Conservation (phyloP, 768 basidiomycete species). For the Cystofilobasidium capitatum region DNA sequence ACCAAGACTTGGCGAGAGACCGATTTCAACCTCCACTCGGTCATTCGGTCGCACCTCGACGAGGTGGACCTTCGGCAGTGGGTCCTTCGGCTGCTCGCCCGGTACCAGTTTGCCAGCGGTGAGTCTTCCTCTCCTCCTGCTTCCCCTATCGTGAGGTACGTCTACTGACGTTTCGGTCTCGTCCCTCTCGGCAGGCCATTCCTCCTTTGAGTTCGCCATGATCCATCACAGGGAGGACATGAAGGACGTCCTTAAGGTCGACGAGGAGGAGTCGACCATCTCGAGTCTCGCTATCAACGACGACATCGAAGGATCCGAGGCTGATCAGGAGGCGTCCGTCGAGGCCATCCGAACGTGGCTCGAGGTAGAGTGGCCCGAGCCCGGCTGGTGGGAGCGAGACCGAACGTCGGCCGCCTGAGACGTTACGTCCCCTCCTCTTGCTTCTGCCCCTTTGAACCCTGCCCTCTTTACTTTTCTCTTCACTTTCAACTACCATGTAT, state of each 20-base stretch:
- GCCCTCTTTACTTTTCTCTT: too few relatives aligned
- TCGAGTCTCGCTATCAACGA: slow-evolving; percentile 10
- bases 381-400: background rate
- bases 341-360: background rate
- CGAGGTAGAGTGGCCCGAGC: background rate
- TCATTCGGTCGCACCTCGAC: background rate
- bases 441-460: too few relatives aligned
- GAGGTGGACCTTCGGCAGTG: background rate
- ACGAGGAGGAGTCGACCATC: background rate
- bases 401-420: too few relatives aligned
- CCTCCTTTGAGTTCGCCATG: background rate
- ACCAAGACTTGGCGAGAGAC: background rate
- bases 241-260: background rate
- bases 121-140: background rate
- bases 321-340: background rate
- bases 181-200: background rate
- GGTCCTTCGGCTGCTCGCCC: slow-evolving; percentile 8
- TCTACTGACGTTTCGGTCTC: background rate
- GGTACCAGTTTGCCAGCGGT: slow-evolving; percentile 12
- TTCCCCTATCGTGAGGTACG: too few relatives aligned
- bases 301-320: slow-evolving; percentile 9
- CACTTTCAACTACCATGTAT: too few relatives aligned
- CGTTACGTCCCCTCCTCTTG: too few relatives aligned
- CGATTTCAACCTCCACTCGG: slow-evolving; percentile 5
- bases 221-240: background rate